Evolutionary conservation across 352 stramenopile genomes (phyloP).

Genomic region (Phytophthora sansomeana): DNA sequence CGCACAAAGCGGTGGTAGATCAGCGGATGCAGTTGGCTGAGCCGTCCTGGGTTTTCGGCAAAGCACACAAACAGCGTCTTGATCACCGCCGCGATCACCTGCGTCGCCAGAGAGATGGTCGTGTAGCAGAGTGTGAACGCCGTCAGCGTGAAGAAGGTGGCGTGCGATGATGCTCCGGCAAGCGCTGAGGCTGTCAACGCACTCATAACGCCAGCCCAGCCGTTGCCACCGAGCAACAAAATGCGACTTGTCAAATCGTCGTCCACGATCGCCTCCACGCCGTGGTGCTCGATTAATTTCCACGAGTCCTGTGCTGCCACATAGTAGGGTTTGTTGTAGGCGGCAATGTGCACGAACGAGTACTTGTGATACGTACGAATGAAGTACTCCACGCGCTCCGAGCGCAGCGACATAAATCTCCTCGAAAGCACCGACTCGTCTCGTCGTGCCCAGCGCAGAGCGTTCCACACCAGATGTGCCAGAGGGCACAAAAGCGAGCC

Average conservation of each 20-base stretch:
- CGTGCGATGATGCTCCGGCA: constrained; percentile 54
- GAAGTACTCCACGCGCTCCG: constrained; percentile 72
- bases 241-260: constrained; percentile 86
- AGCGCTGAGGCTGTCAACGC: constrained; percentile 70
- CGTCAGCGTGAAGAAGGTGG: constrained; percentile 77
- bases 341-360: constrained; percentile 84
- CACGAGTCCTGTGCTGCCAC: constrained; percentile 80
- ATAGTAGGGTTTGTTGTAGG: constrained; percentile 84
- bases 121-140: constrained; percentile 86
- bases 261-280: constrained; percentile 87
- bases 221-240: constrained; percentile 75
- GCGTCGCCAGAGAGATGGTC: constrained; percentile 77
- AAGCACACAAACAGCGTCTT: constrained; percentile 92
- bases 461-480: constrained; percentile 80
- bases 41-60: constrained; percentile 74
- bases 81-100: constrained; percentile 77
- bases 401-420: constrained; percentile 68
- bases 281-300: constrained; percentile 78
- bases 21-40: constrained; percentile 85
- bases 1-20: constrained; percentile 90
- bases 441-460: constrained; percentile 76
- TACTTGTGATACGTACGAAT: constrained; percentile 91
- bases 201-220: constrained; percentile 83
- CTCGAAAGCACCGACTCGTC: constrained; percentile 74
- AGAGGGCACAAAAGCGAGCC: constrained; percentile 82